phyloP scores from a whole-genome alignment of 495 filamentous ascomycete genomes.

The Cercophora newfieldiana region DNA sequence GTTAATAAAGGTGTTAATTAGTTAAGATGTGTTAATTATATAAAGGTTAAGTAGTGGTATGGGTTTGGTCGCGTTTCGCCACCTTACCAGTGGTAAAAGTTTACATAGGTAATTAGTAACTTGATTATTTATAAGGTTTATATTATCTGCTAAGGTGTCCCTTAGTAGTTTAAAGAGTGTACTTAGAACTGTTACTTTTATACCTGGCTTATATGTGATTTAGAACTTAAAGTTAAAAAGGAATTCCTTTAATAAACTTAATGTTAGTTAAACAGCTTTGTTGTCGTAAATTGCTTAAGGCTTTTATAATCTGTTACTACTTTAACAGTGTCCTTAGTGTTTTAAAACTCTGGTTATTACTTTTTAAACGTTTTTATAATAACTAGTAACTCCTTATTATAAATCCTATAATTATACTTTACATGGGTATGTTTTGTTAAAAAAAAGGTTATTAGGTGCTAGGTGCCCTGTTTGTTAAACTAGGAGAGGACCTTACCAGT shows the following conservation, averaged over 20 bases:
- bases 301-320: neutral
- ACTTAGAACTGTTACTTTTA: too few relatives aligned
- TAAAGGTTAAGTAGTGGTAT: neutral
- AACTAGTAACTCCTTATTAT: neutral
- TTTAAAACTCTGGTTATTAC: neutral
- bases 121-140: neutral
- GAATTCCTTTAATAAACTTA: too few relatives aligned
- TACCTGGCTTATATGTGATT: too few relatives aligned
- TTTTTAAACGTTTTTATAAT: neutral
- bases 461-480: neutral
- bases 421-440: neutral
- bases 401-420: neutral
- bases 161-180: too few relatives aligned
- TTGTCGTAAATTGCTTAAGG: neutral
- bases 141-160: neutral
- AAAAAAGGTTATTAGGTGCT: neutral
- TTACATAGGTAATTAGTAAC: neutral
- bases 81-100: neutral
- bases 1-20: too few relatives aligned
- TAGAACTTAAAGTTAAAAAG: too few relatives aligned
- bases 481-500: neutral
- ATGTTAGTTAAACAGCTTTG: neutral
- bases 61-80: too few relatives aligned
- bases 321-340: too few relatives aligned
- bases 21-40: too few relatives aligned